Evolutionary conservation across 768 basidiomycete genomes (phyloP), one percentile per base, ranked within the genome.

Genomic region (Mycena pura): DNA sequence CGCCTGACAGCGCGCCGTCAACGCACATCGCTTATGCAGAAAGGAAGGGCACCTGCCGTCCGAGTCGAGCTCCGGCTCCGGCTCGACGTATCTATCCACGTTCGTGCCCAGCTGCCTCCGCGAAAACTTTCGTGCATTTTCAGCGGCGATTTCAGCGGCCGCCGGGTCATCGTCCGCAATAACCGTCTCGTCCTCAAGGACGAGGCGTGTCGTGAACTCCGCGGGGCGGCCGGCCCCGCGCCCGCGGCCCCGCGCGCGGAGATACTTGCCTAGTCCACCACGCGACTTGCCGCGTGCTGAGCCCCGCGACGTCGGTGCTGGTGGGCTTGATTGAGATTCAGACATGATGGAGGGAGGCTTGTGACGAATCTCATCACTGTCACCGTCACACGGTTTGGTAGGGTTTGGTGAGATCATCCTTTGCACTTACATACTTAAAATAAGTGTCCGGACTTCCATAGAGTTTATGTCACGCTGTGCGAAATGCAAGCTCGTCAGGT

Each of bases 261-360:
- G 79, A 68, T 88, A 89, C 74, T 92, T 92, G 0, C 90, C 90
- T 3, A 86, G 75, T 2, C 89, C 89, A 1, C 90, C 90, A 51
- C 89, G 81, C 50, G 86, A 84, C 68, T 81, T 83, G 24, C 84
- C 81, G 57, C 85, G 74, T 0, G 85, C 85, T 56, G 83, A 67
- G 3, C 80, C 80, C 3, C 85, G 80, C 9, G 53, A 6, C 24
- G 62, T 6, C n/a, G 57, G 31, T 10, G 60, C 15, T 9, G 48
- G 32, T 2, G 58, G 3, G 36, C 43, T 46, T 10, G 55, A 36
- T 0, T 36, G 25, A 8, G 55, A 45, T 47, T 52, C 55, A 5
- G 49, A 62, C 55, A 56, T 49, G 46, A 21, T n/a, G 15, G 46
- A 14, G 15, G 6, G 21, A 25, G 10, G 32, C 7, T 36, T 39